These are phyloP conservation scores for Quambalaria eucalypti DNA, from an alignment of 1,284 basidiomycete species.

Conservation along the genomic window DNA sequence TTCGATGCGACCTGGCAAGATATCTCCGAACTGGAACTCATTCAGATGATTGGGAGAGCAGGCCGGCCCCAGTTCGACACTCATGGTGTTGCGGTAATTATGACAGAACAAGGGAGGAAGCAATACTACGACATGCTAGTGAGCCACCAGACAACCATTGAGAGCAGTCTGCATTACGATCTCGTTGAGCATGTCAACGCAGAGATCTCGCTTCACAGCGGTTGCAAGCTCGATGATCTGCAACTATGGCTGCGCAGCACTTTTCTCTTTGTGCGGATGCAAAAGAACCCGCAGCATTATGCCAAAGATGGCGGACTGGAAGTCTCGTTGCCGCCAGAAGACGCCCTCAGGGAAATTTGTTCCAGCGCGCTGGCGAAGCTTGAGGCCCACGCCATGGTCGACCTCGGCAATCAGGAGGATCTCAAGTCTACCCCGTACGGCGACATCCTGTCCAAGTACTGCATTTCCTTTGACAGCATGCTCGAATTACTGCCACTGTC, in stretches of 20 bases:
- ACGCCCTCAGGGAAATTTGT: slow-evolving; percentile 16
- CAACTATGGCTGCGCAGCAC: slow-evolving; percentile 8
- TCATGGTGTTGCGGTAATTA: slow-evolving; percentile 35
- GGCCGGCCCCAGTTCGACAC: slow-evolving; percentile 85
- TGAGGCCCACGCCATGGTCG: slow-evolving; percentile 11
- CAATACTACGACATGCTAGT: slow-evolving; percentile 24
- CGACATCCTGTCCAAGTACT: slow-evolving; percentile 33
- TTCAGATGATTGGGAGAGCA: slow-evolving; percentile 61
- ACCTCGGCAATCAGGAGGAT: background rate
- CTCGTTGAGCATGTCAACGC: slow-evolving; percentile 34
- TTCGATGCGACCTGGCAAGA: slow-evolving; percentile 19
- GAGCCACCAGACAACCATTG: slow-evolving; percentile 20
- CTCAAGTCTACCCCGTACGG: slow-evolving; percentile 22
- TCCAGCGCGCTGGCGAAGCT: slow-evolving; percentile 13
- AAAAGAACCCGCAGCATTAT: slow-evolving; percentile 27
- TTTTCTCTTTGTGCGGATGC: slow-evolving; percentile 15
- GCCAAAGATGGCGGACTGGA: slow-evolving; percentile 13
- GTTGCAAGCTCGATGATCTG: background rate
- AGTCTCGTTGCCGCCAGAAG: slow-evolving; percentile 16
- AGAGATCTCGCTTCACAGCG: slow-evolving; percentile 16
- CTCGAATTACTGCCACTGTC: slow-evolving; percentile 15
- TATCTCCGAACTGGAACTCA: slow-evolving; percentile 29
- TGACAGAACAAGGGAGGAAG: slow-evolving; percentile 27
- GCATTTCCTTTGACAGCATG: slow-evolving; percentile 26
- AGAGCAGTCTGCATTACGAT: slow-evolving; percentile 20